phyloP scores from a whole-genome alignment of 1,139 yeast genomes.

The Protomyces gravidus region DNA sequence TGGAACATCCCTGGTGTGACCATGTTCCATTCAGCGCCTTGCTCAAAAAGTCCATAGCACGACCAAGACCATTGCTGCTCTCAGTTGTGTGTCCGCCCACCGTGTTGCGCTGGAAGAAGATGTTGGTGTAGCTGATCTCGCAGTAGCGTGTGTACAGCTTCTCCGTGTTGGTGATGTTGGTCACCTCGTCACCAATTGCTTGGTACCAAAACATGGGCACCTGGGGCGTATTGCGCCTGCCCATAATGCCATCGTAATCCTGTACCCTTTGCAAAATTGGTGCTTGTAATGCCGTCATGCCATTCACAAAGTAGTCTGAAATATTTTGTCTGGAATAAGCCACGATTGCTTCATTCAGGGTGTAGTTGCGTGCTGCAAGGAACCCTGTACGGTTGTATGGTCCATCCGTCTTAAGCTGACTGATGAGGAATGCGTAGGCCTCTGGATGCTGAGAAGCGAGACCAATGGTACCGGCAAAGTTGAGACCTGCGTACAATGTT shows the following conservation, averaged over 20 bases:
- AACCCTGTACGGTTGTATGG: slow-evolving; percentile 31
- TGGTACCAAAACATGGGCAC: slow-evolving; percentile 38
- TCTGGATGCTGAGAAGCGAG: slow-evolving; percentile 38
- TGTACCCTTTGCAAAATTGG: slow-evolving; percentile 31
- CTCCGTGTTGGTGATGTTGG: slow-evolving; percentile 35
- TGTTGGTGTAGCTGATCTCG: slow-evolving; percentile 35
- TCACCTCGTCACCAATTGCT: slow-evolving; percentile 38
- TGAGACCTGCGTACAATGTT: slow-evolving; percentile 36
- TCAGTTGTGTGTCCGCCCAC: slow-evolving; percentile 14
- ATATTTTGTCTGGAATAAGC: slow-evolving; percentile 34
- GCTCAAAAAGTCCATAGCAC: slow-evolving; percentile 4
- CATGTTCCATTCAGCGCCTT: slow-evolving; percentile 8
- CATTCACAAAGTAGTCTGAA: slow-evolving; percentile 35
- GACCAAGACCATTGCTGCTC: background rate
- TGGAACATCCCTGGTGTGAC: slow-evolving; percentile 15
- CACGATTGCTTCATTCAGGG: slow-evolving; percentile 34
- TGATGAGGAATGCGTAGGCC: slow-evolving; percentile 27
- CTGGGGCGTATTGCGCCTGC: slow-evolving; percentile 34
- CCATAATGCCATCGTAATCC: slow-evolving; percentile 34
- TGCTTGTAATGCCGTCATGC: slow-evolving; percentile 31
- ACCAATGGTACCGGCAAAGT: slow-evolving; percentile 38
- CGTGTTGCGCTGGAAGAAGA: slow-evolving; percentile 35
- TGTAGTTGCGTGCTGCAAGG: slow-evolving; percentile 32
- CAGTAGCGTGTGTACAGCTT: slow-evolving; percentile 36
- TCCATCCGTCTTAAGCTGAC: slow-evolving; percentile 20